Evolutionary conservation across 768 basidiomycete species (phyloP).

Genomic region (Clavaria fumosa): DNA sequence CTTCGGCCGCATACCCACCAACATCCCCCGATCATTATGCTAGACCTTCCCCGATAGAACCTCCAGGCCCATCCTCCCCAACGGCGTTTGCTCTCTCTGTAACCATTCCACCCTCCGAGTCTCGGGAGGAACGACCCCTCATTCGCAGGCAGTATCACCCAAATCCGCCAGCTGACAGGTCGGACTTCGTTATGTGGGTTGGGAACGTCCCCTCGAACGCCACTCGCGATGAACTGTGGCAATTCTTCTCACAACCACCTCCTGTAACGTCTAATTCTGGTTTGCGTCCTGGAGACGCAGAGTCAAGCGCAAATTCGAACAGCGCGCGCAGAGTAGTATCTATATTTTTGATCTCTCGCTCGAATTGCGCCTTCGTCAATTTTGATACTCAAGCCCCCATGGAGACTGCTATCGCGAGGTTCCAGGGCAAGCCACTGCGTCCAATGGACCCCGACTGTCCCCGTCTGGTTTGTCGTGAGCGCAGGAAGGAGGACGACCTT

Average conservation of each 20-base stretch:
- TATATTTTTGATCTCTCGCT: constrained; percentile 89
- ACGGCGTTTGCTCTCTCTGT: too few relatives aligned
- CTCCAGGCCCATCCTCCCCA: too few relatives aligned
- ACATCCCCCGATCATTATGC: too few relatives aligned
- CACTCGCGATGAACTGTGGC: constrained; percentile 72
- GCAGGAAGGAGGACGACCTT: constrained; percentile 70
- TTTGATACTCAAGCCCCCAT: constrained; percentile 52
- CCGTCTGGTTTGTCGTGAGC: constrained; percentile 67
- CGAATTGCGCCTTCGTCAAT: constrained; percentile 90
- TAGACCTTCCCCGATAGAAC: too few relatives aligned
- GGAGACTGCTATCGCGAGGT: constrained; percentile 47
- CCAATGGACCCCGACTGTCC: constrained; percentile 59
- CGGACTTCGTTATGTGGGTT: constrained; percentile 94
- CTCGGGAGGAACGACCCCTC: too few relatives aligned
- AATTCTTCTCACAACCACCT: constrained; percentile 39
- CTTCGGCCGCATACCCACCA: too few relatives aligned
- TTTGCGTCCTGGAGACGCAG: too few relatives aligned
- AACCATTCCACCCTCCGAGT: too few relatives aligned
- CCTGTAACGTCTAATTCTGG: too few relatives aligned
- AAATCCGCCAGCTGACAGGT: constrained; percentile 55
- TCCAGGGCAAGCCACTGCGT: constrained; percentile 60
- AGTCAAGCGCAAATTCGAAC: too few relatives aligned
- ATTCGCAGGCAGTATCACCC: constrained; percentile 27
- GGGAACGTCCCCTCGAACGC: constrained; percentile 84
- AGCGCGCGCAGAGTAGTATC: constrained; percentile 73